Percentiles rank a stretch among this genome's conserved stretches.
Conservation (phyloP, 2,329 filamentous ascomycete species). For the Biscogniauxia mediterranea region DNA sequence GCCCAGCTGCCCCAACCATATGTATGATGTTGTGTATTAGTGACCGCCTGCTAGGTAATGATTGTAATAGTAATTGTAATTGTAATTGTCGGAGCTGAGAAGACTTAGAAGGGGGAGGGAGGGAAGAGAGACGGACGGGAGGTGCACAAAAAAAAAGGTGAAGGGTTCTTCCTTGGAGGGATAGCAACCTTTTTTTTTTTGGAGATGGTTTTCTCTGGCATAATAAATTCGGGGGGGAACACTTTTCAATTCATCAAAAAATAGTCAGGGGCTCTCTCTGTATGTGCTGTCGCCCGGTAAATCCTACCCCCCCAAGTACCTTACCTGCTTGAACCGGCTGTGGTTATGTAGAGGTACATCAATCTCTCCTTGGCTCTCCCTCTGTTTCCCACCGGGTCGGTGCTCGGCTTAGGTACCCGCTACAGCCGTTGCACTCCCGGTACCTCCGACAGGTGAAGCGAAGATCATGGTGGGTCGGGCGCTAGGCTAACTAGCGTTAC, state of each 20-base stretch:
- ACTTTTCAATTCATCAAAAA: background rate
- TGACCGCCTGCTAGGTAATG: conserved; percentile 4
- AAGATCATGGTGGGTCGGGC: background rate
- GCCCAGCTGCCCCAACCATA: conserved; percentile 9
- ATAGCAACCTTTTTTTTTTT: background rate
- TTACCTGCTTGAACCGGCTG: background rate
- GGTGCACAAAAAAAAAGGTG: background rate
- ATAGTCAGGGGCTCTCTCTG: background rate
- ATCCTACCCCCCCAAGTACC: background rate
- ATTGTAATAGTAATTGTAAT: too few species aligned
- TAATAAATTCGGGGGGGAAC: background rate
- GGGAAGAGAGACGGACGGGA: background rate
- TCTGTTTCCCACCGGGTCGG: background rate
- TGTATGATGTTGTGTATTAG: conserved; percentile 10
- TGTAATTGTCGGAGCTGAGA: background rate
- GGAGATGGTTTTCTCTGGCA: background rate
- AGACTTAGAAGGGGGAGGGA: background rate
- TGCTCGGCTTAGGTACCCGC: background rate
- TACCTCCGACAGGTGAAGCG: background rate
- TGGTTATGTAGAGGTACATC: background rate
- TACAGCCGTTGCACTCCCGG: background rate
- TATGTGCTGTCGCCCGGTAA: background rate
- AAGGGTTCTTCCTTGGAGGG: background rate
- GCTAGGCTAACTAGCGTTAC: background rate
- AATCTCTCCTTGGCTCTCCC: background rate